Percentiles rank a stretch among this genome's conserved stretches.
phyloP scores from a whole-genome alignment of 2,329 filamentous ascomycete species.

The Drechslerella dactyloides region DNA sequence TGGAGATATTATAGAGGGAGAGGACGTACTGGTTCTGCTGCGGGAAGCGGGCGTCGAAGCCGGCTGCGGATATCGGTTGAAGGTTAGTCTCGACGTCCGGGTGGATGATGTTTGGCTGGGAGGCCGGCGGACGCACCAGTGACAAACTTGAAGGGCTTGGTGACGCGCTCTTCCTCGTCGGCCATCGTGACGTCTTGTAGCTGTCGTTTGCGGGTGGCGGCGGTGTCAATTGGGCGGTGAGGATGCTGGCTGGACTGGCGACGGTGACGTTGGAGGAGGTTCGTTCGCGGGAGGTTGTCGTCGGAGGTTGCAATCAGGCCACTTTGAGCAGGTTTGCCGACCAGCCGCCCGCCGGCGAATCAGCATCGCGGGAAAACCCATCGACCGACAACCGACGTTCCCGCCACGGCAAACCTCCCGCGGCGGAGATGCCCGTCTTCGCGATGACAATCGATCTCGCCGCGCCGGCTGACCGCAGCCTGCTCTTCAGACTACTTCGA shows the following conservation, averaged over 20 bases:
- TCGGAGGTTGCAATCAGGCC: constrained; percentile 30
- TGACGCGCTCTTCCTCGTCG: constrained; percentile 78
- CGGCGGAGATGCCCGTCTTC: too few species aligned
- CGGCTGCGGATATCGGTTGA: constrained; percentile 62
- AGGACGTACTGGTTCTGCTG: constrained; percentile 81
- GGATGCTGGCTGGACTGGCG: constrained; percentile 5
- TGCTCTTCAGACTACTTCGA: too few species aligned
- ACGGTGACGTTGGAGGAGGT: constrained; percentile 11
- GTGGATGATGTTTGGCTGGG: constrained; percentile 49
- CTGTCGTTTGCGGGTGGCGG: neutral
- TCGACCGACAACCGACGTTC: neutral
- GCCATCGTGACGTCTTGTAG: constrained; percentile 68
- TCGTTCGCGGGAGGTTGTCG: constrained; percentile 18
- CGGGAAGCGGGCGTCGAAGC: constrained; percentile 98
- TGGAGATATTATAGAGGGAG: neutral
- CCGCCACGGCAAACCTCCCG: neutral
- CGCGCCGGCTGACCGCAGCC: too few species aligned
- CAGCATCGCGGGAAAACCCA: neutral
- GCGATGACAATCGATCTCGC: too few species aligned
- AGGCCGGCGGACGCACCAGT: constrained; percentile 74
- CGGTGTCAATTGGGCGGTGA: constrained; percentile 14
- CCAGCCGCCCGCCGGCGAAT: neutral
- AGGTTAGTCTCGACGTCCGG: constrained; percentile 54
- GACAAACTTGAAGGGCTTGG: constrained; percentile 99
- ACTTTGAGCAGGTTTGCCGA: constrained; percentile 50